Percentiles rank a stretch among this genome's conserved stretches.
Evolutionary conservation across 306 rosid species (phyloP).

Genomic region (Castanopsis chinensis): DNA sequence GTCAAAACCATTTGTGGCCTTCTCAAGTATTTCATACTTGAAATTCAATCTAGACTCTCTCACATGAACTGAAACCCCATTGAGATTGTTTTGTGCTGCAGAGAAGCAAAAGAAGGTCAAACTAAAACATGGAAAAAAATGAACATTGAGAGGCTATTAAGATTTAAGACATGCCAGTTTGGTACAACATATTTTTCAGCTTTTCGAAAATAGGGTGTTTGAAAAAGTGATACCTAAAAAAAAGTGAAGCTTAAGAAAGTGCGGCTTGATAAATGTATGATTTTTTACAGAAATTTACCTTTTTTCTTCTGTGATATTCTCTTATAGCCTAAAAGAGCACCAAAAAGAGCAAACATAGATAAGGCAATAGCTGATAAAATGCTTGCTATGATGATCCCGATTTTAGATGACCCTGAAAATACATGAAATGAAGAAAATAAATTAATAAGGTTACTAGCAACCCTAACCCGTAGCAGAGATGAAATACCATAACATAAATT

Average conservation of each 20-base stretch:
- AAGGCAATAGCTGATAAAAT: slow-evolving; percentile 15
- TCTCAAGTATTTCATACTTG: slow-evolving; percentile 53
- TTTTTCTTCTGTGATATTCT: slow-evolving; percentile 2
- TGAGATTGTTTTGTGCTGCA: slow-evolving; percentile 18
- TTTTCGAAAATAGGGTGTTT: no score
- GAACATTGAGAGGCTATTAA: neutral
- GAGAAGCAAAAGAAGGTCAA: neutral
- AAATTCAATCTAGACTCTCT: slow-evolving; percentile 31
- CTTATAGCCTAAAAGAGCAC: slow-evolving; percentile 24
- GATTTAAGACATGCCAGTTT: neutral
- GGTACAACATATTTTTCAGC: no score
- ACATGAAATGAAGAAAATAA: slow-evolving; percentile 2
- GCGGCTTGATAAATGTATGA: neutral
- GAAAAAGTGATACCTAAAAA: no score
- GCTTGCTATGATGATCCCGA: slow-evolving; percentile 25
- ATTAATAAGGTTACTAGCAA: neutral
- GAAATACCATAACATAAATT: neutral
- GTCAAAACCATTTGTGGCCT: slow-evolving; percentile 45
- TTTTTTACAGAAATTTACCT: slow-evolving; percentile 25
- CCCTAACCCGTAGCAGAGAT: neutral
- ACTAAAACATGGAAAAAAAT: slow-evolving; percentile 10
- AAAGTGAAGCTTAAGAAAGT: no score
- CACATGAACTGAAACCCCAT: neutral
- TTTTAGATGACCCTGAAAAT: slow-evolving; percentile 13
- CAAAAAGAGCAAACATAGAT: slow-evolving; percentile 26